Percentiles rank a stretch among this genome's conserved stretches.
These are phyloP conservation scores for Aureobasidium subglaciale DNA, from an alignment of 2,329 filamentous ascomycete species.

Conservation along the genomic window DNA sequence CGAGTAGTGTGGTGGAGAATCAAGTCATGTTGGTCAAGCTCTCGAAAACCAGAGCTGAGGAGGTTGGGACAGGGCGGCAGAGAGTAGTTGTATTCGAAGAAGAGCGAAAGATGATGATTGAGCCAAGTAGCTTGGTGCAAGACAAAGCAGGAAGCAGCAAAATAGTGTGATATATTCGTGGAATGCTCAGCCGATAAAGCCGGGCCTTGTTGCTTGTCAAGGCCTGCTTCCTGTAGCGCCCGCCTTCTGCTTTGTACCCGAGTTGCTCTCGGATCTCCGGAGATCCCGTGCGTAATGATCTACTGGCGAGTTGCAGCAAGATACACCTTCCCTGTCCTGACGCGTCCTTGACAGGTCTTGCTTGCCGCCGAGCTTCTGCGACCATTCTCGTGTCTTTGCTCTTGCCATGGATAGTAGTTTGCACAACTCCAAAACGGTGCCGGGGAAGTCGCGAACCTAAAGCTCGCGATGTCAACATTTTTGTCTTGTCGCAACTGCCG, in stretches of 20 bases:
- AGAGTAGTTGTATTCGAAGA: not conserved
- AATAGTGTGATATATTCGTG: not conserved
- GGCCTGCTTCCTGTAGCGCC: not conserved
- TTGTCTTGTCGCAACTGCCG: not conserved
- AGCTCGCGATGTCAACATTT: not conserved
- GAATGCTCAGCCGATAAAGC: conserved; percentile 3
- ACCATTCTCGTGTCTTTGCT: not conserved
- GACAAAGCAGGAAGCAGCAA: conserved; percentile 7
- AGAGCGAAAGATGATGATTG: not conserved
- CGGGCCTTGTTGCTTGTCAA: not conserved
- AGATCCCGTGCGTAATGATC: not conserved
- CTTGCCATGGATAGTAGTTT: not conserved
- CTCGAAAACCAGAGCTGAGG: not conserved
- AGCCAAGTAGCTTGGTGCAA: conserved; percentile 7
- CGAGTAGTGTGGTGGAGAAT: not conserved
- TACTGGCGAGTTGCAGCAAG: conserved; percentile 4
- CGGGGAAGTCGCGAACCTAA: not conserved
- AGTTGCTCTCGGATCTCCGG: conserved; percentile 1
- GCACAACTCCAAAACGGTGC: not conserved
- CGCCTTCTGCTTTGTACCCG: not conserved
- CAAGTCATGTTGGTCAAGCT: not conserved
- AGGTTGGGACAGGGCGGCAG: not conserved
- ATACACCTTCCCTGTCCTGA: conserved; percentile 2
- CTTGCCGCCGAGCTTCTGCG: not conserved
- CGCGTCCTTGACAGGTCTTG: not conserved